Conservation (phyloP, 352 stramenopile species). For the Globisporangium radiosum region DNA sequence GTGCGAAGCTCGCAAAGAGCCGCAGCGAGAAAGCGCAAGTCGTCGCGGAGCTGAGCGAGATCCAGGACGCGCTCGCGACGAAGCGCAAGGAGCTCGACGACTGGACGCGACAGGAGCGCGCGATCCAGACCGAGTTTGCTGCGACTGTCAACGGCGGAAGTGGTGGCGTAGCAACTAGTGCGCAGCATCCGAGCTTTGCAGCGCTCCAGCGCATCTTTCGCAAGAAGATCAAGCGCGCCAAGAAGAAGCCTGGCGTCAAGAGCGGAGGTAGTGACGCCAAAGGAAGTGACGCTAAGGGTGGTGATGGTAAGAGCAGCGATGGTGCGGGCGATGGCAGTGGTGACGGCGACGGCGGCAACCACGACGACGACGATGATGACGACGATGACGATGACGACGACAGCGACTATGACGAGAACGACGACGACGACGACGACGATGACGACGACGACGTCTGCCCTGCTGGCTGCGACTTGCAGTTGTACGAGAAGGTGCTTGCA, state of each 20-base stretch:
- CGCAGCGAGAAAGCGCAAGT: constrained; percentile 84
- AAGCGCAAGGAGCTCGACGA: constrained; percentile 84
- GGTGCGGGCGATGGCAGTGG: constrained; percentile 21
- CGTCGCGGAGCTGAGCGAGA: constrained; percentile 66
- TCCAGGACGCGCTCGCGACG: constrained; percentile 56
- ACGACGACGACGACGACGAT: constrained; percentile 89
- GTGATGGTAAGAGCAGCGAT: constrained; percentile 30
- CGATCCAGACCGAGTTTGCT: constrained; percentile 66
- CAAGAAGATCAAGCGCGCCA: constrained; percentile 88
- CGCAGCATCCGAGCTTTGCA: constrained; percentile 52
- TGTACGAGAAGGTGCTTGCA: constrained; percentile 92
- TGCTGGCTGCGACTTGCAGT: constrained; percentile 73
- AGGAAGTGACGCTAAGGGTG: constrained; percentile 57
- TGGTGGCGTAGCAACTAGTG: constrained; percentile 10
- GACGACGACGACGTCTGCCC: constrained; percentile 90
- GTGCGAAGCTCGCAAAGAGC: constrained; percentile 80
- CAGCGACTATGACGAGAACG: constrained; percentile 73
- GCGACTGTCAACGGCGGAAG: constrained; percentile 53
- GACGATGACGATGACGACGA: constrained; percentile 71
- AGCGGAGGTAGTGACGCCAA: constrained; percentile 18
- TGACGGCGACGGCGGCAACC: constrained; percentile 33
- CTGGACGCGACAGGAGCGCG: constrained; percentile 53
- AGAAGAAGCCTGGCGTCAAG: constrained; percentile 58
- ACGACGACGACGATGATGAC: constrained; percentile 66
- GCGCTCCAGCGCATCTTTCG: constrained; percentile 88